These are phyloP conservation scores for Wickerhamiella infanticola DNA, from an alignment of 1,139 yeast genomes.

Conservation along the genomic window DNA sequence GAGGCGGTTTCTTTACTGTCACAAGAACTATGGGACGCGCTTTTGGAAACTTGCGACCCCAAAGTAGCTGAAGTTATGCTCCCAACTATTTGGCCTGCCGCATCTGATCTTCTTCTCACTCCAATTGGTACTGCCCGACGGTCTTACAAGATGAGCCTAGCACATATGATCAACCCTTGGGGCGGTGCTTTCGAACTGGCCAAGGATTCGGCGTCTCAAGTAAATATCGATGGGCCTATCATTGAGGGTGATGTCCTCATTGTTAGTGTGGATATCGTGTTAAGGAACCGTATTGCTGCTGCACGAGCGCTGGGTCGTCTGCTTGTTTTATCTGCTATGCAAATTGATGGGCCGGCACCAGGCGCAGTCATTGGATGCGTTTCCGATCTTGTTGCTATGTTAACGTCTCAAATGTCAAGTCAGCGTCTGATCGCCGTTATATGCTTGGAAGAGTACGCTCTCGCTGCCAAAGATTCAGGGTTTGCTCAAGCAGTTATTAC, in stretches of 20 bases:
- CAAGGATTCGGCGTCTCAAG: constrained; percentile 21
- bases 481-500: constrained; percentile 6
- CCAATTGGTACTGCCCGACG: constrained; percentile 91
- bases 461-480: constrained; percentile 8
- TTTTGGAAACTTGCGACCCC: constrained; percentile 17
- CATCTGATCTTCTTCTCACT: constrained; percentile 63
- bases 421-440: constrained; percentile 61
- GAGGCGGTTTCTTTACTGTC: constrained; percentile 53
- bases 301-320: constrained; percentile 17
- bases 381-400: constrained; percentile 31
- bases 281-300: constrained; percentile 1
- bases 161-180: constrained; percentile 64
- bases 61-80: constrained; percentile 17
- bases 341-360: constrained; percentile 56
- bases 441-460: constrained; percentile 59
- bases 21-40: constrained; percentile 40
- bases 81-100: constrained; percentile 31
- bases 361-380: constrained; percentile 65
- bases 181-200: constrained; percentile 35
- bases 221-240: constrained; percentile 89
- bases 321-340: constrained; percentile 57
- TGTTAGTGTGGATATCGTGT: constrained; percentile 40
- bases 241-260: constrained; percentile 81
- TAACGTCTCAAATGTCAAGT: constrained; percentile 57
- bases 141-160: constrained; percentile 69